Percentiles rank a stretch among this genome's conserved stretches.
Conservation (phyloP, 2,329 filamentous ascomycete genomes). For the Venturia asperata region DNA sequence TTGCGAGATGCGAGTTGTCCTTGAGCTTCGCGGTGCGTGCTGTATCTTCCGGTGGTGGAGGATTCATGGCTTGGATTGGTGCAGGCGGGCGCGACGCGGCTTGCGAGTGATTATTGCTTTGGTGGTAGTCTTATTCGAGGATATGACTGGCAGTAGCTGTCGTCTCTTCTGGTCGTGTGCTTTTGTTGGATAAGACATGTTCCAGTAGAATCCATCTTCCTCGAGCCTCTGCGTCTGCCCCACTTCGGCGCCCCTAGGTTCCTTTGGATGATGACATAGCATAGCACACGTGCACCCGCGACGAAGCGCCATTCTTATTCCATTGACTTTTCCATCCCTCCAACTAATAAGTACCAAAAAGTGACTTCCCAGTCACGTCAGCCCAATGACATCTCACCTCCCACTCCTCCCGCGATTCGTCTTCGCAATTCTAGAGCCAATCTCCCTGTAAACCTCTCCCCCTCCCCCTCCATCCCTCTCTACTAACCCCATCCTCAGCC, state of each 20-base stretch:
- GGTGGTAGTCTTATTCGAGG: neutral
- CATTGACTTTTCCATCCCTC: too few relatives aligned
- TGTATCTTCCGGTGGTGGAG: slow-evolving; percentile 9
- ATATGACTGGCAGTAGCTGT: neutral
- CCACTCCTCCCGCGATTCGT: slow-evolving; percentile 21
- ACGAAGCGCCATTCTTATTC: too few relatives aligned
- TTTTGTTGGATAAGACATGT: neutral
- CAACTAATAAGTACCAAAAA: neutral
- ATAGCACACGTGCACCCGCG: neutral
- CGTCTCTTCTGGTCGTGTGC: neutral
- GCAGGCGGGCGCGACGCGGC: neutral
- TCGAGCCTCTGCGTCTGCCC: neutral
- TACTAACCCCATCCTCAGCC: slow-evolving; percentile 15
- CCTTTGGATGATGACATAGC: neutral
- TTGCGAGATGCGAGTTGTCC: slow-evolving; percentile 22
- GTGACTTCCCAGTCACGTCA: neutral
- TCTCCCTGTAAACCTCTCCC: slow-evolving; percentile 22
- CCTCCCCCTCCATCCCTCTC: neutral
- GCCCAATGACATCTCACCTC: slow-evolving; percentile 22
- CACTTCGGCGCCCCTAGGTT: neutral
- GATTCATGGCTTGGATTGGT: neutral
- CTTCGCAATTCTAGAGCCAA: slow-evolving; percentile 24
- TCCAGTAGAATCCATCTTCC: neutral
- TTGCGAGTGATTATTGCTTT: neutral
- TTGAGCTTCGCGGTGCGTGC: slow-evolving; percentile 7